phyloP scores from a whole-genome alignment of 352 stramenopile species.

The Globisporangium parvum region DNA sequence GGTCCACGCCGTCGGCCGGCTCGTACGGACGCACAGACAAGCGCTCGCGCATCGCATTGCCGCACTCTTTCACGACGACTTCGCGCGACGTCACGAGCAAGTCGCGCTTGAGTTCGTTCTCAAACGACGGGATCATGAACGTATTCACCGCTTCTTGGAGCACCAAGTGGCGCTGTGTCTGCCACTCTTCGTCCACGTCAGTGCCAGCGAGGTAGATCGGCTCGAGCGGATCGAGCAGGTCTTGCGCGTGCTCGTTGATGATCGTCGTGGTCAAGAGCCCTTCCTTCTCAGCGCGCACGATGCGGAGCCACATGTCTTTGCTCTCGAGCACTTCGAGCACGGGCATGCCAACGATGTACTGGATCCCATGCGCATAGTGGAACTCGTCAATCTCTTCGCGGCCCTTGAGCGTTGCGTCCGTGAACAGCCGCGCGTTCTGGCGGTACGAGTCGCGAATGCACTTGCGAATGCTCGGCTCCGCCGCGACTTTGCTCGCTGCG shows the following conservation, averaged over 20 bases:
- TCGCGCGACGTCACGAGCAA: constrained; percentile 65
- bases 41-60: constrained; percentile 53
- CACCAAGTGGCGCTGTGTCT: constrained; percentile 77
- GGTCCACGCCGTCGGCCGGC: constrained; percentile 65
- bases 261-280: constrained; percentile 69
- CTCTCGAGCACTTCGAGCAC: constrained; percentile 70
- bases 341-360: constrained; percentile 85
- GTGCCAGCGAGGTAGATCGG: constrained; percentile 55
- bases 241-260: constrained; percentile 76
- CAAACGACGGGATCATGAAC: constrained; percentile 83
- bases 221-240: constrained; percentile 79
- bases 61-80: constrained; percentile 71
- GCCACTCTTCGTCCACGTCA: constrained; percentile 76
- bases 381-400: constrained; percentile 87
- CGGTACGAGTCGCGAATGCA: constrained; percentile 81
- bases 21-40: constrained; percentile 77
- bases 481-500: constrained; percentile 76
- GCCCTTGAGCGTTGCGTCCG: constrained; percentile 73
- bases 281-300: constrained; percentile 82
- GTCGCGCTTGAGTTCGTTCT: constrained; percentile 82
- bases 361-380: constrained; percentile 80
- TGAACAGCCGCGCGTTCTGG: constrained; percentile 67
- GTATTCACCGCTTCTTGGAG: constrained; percentile 78
- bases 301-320: constrained; percentile 71
- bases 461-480: constrained; percentile 81